phyloP scores from a whole-genome alignment of 2,329 filamentous ascomycete genomes.

The Xylogone sp. region DNA sequence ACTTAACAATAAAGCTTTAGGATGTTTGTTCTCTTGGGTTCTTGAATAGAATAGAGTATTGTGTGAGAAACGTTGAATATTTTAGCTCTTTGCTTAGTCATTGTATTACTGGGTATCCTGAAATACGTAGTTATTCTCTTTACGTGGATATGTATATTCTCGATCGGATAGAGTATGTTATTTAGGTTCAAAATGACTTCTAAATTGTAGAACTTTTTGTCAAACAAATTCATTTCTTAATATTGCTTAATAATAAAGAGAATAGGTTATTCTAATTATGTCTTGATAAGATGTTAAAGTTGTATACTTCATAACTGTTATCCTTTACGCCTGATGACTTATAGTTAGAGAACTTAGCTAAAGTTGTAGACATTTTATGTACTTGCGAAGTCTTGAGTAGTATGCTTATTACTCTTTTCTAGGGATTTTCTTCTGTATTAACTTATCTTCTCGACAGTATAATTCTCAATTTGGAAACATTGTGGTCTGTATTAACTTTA shows the following conservation, averaged over 20 bases:
- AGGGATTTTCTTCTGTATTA: too few species aligned
- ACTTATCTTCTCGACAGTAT: too few species aligned
- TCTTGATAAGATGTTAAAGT: not conserved
- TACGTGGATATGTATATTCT: conserved; percentile 4
- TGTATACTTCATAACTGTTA: not conserved
- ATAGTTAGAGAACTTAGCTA: not conserved
- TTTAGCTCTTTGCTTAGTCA: not conserved
- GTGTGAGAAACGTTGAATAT: conserved; percentile 1
- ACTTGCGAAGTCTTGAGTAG: too few species aligned
- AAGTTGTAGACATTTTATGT: not conserved
- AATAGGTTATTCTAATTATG: not conserved
- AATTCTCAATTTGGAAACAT: too few species aligned
- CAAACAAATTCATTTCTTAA: not conserved
- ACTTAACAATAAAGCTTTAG: not conserved
- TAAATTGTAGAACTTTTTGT: conserved; percentile 1
- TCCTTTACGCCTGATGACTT: not conserved
- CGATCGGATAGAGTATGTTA: conserved; percentile 5
- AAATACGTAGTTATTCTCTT: conserved; percentile 1
- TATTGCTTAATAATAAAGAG: not conserved
- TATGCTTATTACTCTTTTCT: too few species aligned
- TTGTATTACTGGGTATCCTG: conserved; percentile 1
- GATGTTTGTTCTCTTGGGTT: conserved; percentile 1
- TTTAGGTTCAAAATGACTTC: conserved; percentile 1
- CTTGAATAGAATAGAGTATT: conserved; percentile 4
- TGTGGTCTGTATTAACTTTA: too few species aligned